Percentiles rank a stretch among this genome's conserved stretches.
Conservation (phyloP, 1,284 basidiomycete genomes). For the Fomitopsis schrenkii region DNA sequence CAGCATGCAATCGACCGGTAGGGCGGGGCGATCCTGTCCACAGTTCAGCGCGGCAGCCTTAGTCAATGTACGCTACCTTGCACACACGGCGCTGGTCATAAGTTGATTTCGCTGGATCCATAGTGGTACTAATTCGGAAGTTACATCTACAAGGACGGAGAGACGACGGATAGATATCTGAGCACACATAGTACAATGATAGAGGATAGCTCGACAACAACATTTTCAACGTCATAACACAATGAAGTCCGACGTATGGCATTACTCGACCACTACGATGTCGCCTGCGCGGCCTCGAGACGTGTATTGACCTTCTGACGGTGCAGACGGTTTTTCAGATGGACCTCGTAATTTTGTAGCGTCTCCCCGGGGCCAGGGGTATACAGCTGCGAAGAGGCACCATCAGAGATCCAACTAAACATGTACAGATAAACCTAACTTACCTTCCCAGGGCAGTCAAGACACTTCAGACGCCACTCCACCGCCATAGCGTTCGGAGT, state of each 20-base stretch:
- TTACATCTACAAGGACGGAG: not conserved
- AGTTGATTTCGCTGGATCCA: too few species aligned
- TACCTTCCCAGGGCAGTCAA: conserved; percentile 94
- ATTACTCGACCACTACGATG: not conserved
- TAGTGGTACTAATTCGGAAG: too few species aligned
- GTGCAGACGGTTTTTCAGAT: conserved; percentile 77
- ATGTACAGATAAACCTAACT: conserved; percentile 15
- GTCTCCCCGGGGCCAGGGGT: conserved; percentile 90
- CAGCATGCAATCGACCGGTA: too few species aligned
- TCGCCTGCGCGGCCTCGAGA: conserved; percentile 13
- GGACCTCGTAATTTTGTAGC: conserved; percentile 89
- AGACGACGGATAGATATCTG: not conserved
- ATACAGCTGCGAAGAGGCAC: conserved; percentile 60
- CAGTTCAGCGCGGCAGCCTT: too few species aligned
- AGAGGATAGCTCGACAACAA: conserved; percentile 17
- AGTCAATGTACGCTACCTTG: too few species aligned
- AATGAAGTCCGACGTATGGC: not conserved
- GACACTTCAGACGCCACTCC: conserved; percentile 93
- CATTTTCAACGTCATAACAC: conserved; percentile 17
- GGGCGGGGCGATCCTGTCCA: too few species aligned
- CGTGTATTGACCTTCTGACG: conserved; percentile 52
- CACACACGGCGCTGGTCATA: too few species aligned
- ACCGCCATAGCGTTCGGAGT: conserved; percentile 38
- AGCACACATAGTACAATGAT: not conserved
- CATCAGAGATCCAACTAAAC: conserved; percentile 9